A percentile compares a stretch with the other conserved stretches of the same genome.
These are phyloP conservation scores for Fomitopsis schrenkii DNA, from an alignment of 1,284 basidiomycete species.

Conservation along the genomic window DNA sequence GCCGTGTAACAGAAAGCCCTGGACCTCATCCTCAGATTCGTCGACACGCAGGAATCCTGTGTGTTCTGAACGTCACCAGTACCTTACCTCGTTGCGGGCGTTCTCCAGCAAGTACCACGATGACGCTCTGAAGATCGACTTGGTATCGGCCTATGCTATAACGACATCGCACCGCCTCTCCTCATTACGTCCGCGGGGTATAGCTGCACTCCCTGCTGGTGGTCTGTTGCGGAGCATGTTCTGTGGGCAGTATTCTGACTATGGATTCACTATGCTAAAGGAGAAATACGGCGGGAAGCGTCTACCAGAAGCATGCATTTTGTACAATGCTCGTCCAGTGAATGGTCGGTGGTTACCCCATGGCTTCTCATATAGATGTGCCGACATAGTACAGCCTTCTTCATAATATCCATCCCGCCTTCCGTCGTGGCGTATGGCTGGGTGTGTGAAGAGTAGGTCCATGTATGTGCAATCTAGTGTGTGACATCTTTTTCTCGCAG, in stretches of 20 bases:
- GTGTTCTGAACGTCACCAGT: background rate
- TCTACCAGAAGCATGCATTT: no score
- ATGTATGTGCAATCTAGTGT: constrained; percentile 55
- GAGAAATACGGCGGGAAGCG: no score
- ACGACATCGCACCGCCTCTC: no score
- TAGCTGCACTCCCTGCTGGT: background rate
- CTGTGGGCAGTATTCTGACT: background rate
- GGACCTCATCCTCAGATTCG: background rate
- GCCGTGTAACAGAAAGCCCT: background rate
- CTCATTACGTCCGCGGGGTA: no score
- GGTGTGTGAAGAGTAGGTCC: constrained; percentile 60
- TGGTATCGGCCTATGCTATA: no score
- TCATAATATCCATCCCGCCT: constrained; percentile 50
- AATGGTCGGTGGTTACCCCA: background rate
- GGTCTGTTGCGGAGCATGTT: background rate
- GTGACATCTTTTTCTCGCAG: constrained; percentile 18
- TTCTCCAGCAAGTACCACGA: no score
- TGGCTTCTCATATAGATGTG: background rate
- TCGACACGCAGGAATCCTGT: background rate
- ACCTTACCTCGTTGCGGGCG: no score
- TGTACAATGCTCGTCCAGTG: background rate
- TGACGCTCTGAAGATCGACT: no score
- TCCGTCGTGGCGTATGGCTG: constrained; percentile 73
- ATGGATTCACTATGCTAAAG: no score
- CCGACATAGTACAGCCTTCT: no score